Evolutionary conservation across 805 yeast genomes (phyloP), one percentile per base, ranked within the genome.

Genomic region (Candida endomychidarum): DNA sequence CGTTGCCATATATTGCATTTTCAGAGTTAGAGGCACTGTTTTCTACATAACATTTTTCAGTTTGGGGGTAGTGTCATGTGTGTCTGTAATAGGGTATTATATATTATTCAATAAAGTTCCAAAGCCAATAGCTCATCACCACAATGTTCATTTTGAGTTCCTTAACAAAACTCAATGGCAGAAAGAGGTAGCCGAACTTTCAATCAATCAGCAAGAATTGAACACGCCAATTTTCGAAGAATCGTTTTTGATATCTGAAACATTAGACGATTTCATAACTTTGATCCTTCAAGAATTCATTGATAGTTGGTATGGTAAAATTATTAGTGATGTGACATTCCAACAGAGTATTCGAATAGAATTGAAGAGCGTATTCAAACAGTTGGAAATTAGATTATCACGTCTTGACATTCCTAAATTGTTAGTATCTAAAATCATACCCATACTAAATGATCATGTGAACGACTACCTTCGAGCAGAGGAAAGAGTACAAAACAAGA

Each of bases 381-480:
- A 60, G 14, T 37, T 88, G 6, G 70, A 72, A 18, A 42, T 47
- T 3, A 58, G 83, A 21, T 42, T 81, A 1, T 52, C 45, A 0
- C 50, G 54, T 0, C 42, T 80, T 1, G 87, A 86, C 51, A 60
- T 76, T 15, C 69, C 88, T 1, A 71, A 72, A 29, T 53, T 87
- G 21, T 44, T 84, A 2, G 80, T 86, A 1, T 61, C 78, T 21
- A 71, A 72, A 32, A 24, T 86, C 0, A 40, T 86, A 5, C 96
- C 96, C 0, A 50, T 82, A 1, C 5, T 87, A 1, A 81, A 86
- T 1, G 75, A 72, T 9, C 96, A 89, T 56, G 73, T 83, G 43
- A 61, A 66, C 6, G 63, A 65, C 6, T 86, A 72, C 52, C 61
- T 74, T 2, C 48, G 50, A 23, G 77, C 78, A 0, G 68, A 65